These are phyloP conservation scores for Solanum neorickii DNA, from an alignment of 257 asterid genomes.

Conservation along the genomic window DNA sequence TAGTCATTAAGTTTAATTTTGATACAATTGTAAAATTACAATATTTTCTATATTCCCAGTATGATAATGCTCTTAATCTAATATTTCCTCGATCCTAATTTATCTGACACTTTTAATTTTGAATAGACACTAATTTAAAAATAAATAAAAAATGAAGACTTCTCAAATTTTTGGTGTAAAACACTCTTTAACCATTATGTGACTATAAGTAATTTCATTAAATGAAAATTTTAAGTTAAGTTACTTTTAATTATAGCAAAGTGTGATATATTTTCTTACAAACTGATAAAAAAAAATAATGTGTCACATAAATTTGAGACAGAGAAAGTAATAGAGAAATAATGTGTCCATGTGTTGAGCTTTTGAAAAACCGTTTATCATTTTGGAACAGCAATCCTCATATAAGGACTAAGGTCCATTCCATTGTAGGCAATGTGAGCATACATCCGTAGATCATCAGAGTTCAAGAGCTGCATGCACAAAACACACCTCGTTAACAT, in stretches of 20 bases:
- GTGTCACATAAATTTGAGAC: background rate
- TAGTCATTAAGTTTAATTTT: too few relatives aligned
- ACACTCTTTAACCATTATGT: too few relatives aligned
- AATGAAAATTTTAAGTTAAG: too few relatives aligned
- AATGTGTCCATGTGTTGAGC: background rate
- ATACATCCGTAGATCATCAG: slow-evolving; percentile 88
- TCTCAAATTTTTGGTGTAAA: background rate
- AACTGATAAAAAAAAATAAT: too few relatives aligned
- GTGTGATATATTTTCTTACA: background rate
- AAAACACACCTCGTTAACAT: background rate
- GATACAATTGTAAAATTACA: background rate
- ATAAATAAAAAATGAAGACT: background rate
- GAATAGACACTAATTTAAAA: background rate
- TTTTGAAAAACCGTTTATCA: background rate
- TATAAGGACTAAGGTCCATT: slow-evolving; percentile 47
- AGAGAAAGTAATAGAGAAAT: background rate
- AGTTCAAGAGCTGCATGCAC: slow-evolving; percentile 69
- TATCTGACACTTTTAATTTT: background rate
- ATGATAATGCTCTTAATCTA: background rate
- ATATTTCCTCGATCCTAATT: background rate
- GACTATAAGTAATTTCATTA: too few relatives aligned
- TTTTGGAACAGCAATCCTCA: slow-evolving; percentile 11
- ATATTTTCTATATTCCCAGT: background rate
- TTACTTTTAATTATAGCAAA: too few relatives aligned
- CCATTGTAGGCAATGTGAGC: slow-evolving; percentile 82